These are phyloP conservation scores for Clarkia xantiana DNA, from an alignment of 345 rosid species.

Conservation along the genomic window DNA sequence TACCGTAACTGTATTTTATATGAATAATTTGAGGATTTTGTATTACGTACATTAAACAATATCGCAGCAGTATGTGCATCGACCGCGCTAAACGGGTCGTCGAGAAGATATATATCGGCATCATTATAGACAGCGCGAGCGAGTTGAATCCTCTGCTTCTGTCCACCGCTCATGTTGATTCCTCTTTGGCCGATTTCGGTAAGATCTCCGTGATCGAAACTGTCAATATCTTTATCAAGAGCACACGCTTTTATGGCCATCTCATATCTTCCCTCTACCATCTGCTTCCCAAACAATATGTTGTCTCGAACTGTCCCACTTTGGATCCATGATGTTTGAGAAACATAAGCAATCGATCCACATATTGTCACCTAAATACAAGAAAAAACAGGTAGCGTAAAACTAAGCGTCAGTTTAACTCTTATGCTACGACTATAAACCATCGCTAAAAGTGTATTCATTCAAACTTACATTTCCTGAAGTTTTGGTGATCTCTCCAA, in stretches of 20 bases:
- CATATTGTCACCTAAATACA: slow-evolving; percentile 31
- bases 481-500: slow-evolving; percentile 52
- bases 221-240: slow-evolving; percentile 50
- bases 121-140: slow-evolving; percentile 67
- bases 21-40: too few species aligned
- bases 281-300: slow-evolving; percentile 46
- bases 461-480: slow-evolving; percentile 47
- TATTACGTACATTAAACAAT: slow-evolving; percentile 37
- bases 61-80: slow-evolving; percentile 71
- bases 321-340: slow-evolving; percentile 78
- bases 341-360: slow-evolving; percentile 57
- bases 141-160: slow-evolving; percentile 73
- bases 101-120: slow-evolving; percentile 65
- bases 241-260: slow-evolving; percentile 49
- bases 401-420: too few species aligned
- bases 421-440: neutral
- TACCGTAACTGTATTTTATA: too few species aligned
- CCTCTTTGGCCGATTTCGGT: slow-evolving; percentile 83
- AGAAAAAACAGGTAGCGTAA: neutral
- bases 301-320: slow-evolving; percentile 69
- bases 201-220: slow-evolving; percentile 57
- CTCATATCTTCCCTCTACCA: slow-evolving; percentile 42
- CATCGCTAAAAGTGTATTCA: neutral
- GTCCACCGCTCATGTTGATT: slow-evolving; percentile 87
- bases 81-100: slow-evolving; percentile 77